phyloP scores from a whole-genome alignment of 192 early-diverging fungal genomes.

The Coemansia sp. region DNA sequence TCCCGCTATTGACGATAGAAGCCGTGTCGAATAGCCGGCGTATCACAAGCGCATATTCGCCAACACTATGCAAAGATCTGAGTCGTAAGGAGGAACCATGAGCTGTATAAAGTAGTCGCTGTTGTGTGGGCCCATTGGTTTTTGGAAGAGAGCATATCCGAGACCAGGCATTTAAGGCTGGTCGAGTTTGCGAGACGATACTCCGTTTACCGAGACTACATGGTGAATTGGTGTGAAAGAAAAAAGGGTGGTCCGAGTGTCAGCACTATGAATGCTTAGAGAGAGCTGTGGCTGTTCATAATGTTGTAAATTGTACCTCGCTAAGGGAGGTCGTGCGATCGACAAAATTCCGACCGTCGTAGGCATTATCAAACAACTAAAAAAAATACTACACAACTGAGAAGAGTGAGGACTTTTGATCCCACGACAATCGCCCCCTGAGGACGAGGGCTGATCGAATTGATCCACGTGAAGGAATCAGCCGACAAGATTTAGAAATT shows the following conservation, averaged over 20 bases:
- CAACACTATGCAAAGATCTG: neutral
- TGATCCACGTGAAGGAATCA: neutral
- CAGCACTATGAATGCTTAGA: neutral
- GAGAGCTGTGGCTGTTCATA: neutral
- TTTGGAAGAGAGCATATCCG: neutral
- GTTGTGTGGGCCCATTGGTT: neutral
- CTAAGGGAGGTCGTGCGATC: neutral
- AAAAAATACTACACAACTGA: neutral
- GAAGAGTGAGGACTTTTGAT: neutral
- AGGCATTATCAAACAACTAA: neutral
- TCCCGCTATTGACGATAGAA: neutral
- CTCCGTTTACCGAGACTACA: neutral
- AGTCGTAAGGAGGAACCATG: neutral
- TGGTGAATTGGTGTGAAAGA: neutral
- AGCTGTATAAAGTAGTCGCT: neutral
- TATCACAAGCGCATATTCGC: neutral
- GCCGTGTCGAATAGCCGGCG: neutral
- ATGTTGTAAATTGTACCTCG: neutral
- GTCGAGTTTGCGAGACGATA: neutral
- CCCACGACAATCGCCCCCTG: neutral
- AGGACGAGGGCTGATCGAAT: neutral
- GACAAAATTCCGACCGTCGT: neutral
- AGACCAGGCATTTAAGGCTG: neutral
- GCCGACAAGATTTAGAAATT: neutral
- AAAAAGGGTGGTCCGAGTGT: neutral